These are phyloP conservation scores for Aotearoamyces nothofagi DNA, from an alignment of 2,329 filamentous ascomycete species.

Conservation along the genomic window DNA sequence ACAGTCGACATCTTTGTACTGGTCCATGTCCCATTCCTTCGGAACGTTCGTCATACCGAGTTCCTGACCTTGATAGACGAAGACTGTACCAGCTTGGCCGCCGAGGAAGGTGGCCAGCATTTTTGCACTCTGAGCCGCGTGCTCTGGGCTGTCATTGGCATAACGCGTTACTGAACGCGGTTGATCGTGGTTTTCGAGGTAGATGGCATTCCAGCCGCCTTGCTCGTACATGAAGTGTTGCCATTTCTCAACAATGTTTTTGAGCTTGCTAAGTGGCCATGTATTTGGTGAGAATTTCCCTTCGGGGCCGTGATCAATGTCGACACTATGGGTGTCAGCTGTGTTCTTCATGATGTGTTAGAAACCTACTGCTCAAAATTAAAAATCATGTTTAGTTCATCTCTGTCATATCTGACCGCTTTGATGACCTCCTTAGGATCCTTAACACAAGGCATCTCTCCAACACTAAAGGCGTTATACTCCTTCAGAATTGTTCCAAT, in stretches of 20 bases:
- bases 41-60: constrained; percentile 42
- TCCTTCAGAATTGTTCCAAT: constrained; percentile 29
- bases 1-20: constrained; percentile 54
- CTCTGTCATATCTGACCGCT: constrained; percentile 36
- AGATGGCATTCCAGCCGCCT: constrained; percentile 40
- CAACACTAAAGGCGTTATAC: constrained; percentile 35
- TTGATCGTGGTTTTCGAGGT: constrained; percentile 43
- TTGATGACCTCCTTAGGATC: constrained; percentile 32
- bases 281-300: constrained; percentile 30
- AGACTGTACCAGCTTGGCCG: constrained; percentile 36
- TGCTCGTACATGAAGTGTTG: constrained; percentile 33
- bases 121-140: constrained; percentile 29
- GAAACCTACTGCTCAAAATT: constrained; percentile 45
- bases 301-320: constrained; percentile 29
- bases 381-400: constrained; percentile 58
- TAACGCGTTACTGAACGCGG: constrained; percentile 32
- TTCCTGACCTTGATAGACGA: constrained; percentile 46
- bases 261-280: constrained; percentile 23
- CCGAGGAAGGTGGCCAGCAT: constrained; percentile 35
- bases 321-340: constrained; percentile 22
- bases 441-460: constrained; percentile 29
- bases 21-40: constrained; percentile 39
- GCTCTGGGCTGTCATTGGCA: constrained; percentile 25
- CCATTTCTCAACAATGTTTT: constrained; percentile 31
- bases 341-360: neutral